phyloP scores from a whole-genome alignment of 2,329 filamentous ascomycete species.

The Diplodia corticola region DNA sequence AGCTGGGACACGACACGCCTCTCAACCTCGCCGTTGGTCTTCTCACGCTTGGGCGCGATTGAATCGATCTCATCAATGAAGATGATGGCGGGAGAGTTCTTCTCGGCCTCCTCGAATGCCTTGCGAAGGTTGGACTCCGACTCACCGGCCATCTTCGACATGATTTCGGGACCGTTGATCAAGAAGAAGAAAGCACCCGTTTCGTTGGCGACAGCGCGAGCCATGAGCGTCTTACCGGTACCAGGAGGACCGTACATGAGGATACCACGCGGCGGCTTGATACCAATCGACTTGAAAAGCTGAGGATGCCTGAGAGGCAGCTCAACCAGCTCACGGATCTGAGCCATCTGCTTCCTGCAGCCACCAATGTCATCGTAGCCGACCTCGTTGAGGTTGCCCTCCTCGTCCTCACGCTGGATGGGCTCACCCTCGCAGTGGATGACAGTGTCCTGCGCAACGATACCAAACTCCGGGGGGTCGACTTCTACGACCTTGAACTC shows the following conservation, averaged over 20 bases:
- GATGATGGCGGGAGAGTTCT: conserved; percentile 98
- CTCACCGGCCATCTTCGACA: conserved; percentile 99
- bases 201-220: conserved; percentile 96
- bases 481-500: conserved; percentile 99
- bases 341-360: conserved; percentile 99
- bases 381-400: conserved; percentile 98
- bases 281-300: conserved; percentile 99
- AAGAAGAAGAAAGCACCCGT: conserved; percentile 99
- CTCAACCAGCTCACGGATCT: conserved; percentile 98
- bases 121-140: conserved; percentile 97
- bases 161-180: conserved; percentile 99
- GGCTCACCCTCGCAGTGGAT: conserved; percentile 98
- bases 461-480: conserved; percentile 96
- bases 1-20: conserved; percentile 97
- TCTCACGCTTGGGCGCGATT: conserved; percentile 98
- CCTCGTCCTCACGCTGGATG: conserved; percentile 97
- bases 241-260: conserved; percentile 90
- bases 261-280: conserved; percentile 98
- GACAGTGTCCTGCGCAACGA: conserved; percentile 97
- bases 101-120: conserved; percentile 99
- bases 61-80: conserved; percentile 99
- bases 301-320: conserved; percentile 94
- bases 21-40: conserved; percentile 99
- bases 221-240: conserved; percentile 99
- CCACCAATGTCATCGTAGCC: conserved; percentile 99